phyloP scores from a whole-genome alignment of 1,139 yeast genomes.

The Suhomyces taliae region DNA sequence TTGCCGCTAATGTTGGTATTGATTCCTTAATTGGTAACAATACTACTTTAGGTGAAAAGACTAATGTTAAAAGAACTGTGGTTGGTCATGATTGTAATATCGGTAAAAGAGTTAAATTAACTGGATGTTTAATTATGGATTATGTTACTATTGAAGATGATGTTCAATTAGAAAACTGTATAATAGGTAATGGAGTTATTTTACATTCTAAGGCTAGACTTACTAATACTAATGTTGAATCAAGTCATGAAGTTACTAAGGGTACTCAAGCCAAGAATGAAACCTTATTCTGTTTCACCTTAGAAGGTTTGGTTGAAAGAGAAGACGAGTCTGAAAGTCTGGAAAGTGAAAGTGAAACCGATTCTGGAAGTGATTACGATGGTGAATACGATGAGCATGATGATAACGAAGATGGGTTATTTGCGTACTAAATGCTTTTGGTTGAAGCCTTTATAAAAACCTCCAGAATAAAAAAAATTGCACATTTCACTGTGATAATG shows the following conservation, averaged over 20 bases:
- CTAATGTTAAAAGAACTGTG: conserved; percentile 80
- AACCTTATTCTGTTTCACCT: conserved; percentile 63
- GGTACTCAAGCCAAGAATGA: conserved; percentile 80
- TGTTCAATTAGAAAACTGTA: conserved; percentile 83
- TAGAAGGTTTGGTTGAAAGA: conserved; percentile 50
- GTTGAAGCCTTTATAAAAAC: too few relatives aligned
- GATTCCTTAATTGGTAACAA: conserved; percentile 74
- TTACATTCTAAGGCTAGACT: conserved; percentile 62
- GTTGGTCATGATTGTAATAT: conserved; percentile 75
- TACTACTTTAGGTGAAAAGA: conserved; percentile 67
- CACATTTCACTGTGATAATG: not conserved
- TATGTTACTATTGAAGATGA: conserved; percentile 78
- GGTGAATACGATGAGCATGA: conserved; percentile 44
- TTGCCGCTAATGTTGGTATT: conserved; percentile 79
- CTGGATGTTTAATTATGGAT: conserved; percentile 80
- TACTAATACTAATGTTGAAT: conserved; percentile 82
- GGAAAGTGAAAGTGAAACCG: conserved; percentile 32
- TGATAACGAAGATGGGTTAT: conserved; percentile 48
- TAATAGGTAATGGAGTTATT: conserved; percentile 68
- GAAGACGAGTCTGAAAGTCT: conserved; percentile 21
- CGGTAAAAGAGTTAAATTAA: conserved; percentile 84
- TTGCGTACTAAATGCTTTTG: conserved; percentile 28
- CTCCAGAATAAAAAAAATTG: not conserved
- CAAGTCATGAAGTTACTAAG: conserved; percentile 63
- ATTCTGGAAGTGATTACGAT: conserved; percentile 29